Evolutionary conservation across 169 alveolate species (phyloP), one percentile per base, ranked within the genome.

Genomic region (Plasmodium vivax): DNA sequence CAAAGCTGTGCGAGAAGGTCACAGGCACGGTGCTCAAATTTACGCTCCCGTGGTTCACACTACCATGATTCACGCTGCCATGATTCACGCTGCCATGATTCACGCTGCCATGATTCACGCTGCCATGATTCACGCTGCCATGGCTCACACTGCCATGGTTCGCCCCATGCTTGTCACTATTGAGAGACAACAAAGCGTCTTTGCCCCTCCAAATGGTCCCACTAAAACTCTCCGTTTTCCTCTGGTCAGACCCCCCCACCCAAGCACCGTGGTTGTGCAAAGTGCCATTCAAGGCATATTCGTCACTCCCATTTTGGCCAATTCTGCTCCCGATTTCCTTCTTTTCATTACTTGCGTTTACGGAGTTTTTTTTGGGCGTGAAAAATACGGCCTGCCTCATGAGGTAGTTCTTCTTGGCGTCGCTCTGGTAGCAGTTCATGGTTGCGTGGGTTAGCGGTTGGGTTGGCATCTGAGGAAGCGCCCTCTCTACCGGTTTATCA

Each of bases 341-440:
- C 62, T 88, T 88, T 79, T 88, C 94, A 88, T 88, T 88, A 30
- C 88, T 88, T 80, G 82, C 32, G 51, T 77, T 88, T 36, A 80
- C 16, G 8, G 16, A 14, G 51, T 45, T 88, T 62, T 88, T 88
- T 88, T 79, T 88, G 8, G 87, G 90, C 19, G 94, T 80, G 72
- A 88, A 88, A 43, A 88, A 62, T 34, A 88, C 74, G 9, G 94
- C 94, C 68, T 88, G 87, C 34, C 72, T 80, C 54, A 88, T 68
- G 32, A 79, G 74, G 6, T 58, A 56, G 30, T 85, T 87, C 45
- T 74, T 85, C 41, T 41, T 62, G 34, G 43, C 34, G 12, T 56
- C 82, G 12, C 71, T 85, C 77, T 75, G 62, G 56, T 41, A 88
- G 23, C 27, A 34, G 56, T 79, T 68, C 93, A 85, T 85, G 45